phyloP scores from a whole-genome alignment of 2,329 filamentous ascomycete genomes.

The Pezicula radicicola region DNA sequence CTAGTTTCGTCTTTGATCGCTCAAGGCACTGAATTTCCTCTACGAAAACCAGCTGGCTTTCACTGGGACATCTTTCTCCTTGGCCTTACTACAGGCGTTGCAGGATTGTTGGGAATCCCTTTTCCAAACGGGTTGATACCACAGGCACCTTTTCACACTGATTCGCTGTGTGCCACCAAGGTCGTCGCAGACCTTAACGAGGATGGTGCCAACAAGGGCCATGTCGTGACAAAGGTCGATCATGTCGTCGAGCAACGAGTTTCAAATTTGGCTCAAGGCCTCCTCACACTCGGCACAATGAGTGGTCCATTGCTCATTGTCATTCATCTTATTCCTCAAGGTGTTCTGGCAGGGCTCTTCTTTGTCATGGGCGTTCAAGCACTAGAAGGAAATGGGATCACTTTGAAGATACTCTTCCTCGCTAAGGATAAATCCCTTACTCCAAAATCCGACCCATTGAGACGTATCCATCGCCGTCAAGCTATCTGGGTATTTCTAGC shows the following conservation, averaged over 20 bases:
- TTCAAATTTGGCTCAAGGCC: slow-evolving; percentile 74
- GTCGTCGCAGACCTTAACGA: slow-evolving; percentile 47
- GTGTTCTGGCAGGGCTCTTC: slow-evolving; percentile 76
- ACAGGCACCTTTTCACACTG: slow-evolving; percentile 79
- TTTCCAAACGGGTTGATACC: slow-evolving; percentile 83
- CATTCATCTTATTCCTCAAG: slow-evolving; percentile 74
- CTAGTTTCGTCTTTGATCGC: slow-evolving; percentile 78
- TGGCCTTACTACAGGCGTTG: slow-evolving; percentile 72
- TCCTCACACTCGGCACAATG: slow-evolving; percentile 78
- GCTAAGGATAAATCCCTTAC: slow-evolving; percentile 63
- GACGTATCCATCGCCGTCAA: slow-evolving; percentile 53
- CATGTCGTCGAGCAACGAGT: slow-evolving; percentile 77
- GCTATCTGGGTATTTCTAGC: slow-evolving; percentile 71
- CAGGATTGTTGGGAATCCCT: slow-evolving; percentile 72
- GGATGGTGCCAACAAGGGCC: slow-evolving; percentile 54
- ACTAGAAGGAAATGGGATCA: slow-evolving; percentile 74
- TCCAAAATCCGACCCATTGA: slow-evolving; percentile 54
- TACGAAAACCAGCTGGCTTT: slow-evolving; percentile 78
- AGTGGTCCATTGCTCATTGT: slow-evolving; percentile 70
- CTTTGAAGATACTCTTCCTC: slow-evolving; percentile 69
- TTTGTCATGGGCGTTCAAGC: slow-evolving; percentile 84
- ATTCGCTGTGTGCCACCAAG: slow-evolving; percentile 70
- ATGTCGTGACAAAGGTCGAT: slow-evolving; percentile 46
- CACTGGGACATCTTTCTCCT: slow-evolving; percentile 85
- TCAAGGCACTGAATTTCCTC: slow-evolving; percentile 78